Evolutionary conservation across 306 rosid genomes (phyloP), one percentile per base, ranked within the genome.

Genomic region (Trifolium fragiferum): DNA sequence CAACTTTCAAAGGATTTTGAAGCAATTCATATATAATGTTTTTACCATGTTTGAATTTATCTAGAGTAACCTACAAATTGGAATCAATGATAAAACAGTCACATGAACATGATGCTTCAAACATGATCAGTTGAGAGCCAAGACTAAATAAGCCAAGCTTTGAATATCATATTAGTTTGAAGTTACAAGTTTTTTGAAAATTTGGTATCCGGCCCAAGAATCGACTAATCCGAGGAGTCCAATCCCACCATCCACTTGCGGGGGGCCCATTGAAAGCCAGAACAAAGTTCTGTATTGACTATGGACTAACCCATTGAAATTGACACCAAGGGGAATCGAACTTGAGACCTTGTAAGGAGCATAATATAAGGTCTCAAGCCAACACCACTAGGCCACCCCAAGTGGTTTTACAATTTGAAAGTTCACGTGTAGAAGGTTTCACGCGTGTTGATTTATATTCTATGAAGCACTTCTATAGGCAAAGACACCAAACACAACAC

Each of bases 51-150:
- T 51, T 25, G 63, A 21, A 21, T 21, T 11, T 49, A 51, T 49
- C 32, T 27, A 50, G 19, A 53, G 15, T 1, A 8, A 30, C 55
- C 67, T n/a, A 53, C 18, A 32, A 27, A 18, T 27, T 38, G 61
- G 53, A 59, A 38, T 15, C 43, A 68, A 13, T 59, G 60, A 68
- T 15, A 46, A n/a, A 44, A 70, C 44, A 27, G 30, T n/a, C 63
- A 53, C 59, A 53, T 49, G 53, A 14, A 32, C 8, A 57, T 44
- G 18, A 58, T 71, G 67, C 46, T 60, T 61, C 63, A 58, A 68
- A 47, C 76, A 70, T 33, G 38, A 23, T 41, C 38, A 57, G 53
- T 65, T 54, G 4, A 63, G 25, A 63, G 25, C 35, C 62, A 32
- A 27, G 57, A 71, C 20, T 46, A 60, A 77, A 1, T 15, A 59